These are phyloP conservation scores for Salix exigua DNA, from an alignment of 345 rosid genomes.

Conservation along the genomic window DNA sequence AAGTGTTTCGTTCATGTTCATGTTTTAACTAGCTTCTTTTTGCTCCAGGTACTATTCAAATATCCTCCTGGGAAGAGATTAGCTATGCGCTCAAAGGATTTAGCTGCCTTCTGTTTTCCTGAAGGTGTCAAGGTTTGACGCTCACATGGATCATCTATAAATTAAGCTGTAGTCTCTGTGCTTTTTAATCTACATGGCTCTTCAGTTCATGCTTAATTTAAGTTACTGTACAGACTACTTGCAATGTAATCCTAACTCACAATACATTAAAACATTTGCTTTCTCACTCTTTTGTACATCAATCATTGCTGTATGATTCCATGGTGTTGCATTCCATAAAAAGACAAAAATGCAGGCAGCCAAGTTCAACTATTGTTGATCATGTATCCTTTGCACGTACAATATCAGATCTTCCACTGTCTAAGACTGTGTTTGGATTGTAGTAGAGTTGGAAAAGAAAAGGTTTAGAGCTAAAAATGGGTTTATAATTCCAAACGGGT, in stretches of 20 bases:
- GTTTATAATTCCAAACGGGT: neutral
- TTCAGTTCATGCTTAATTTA: neutral
- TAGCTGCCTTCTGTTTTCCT: constrained; percentile 92
- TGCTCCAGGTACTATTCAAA: constrained; percentile 66
- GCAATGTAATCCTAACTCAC: neutral
- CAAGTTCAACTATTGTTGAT: neutral
- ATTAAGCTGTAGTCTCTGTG: neutral
- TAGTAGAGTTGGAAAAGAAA: neutral
- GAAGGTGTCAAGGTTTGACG: constrained; percentile 77
- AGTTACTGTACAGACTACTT: neutral
- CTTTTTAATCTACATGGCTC: neutral
- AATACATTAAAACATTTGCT: neutral
- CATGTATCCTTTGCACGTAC: neutral
- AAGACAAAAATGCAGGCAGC: neutral
- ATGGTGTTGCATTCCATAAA: neutral
- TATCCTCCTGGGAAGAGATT: constrained; percentile 91
- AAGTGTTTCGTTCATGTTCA: neutral
- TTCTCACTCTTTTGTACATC: neutral
- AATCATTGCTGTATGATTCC: neutral
- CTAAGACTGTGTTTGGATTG: neutral
- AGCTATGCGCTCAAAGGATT: constrained; percentile 72
- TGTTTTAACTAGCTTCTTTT: neutral
- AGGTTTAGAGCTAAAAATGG: neutral
- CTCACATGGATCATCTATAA: neutral
- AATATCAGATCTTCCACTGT: neutral